Evolutionary conservation across 352 stramenopile genomes (phyloP).

Genomic region (Globisporangium paddicum): DNA sequence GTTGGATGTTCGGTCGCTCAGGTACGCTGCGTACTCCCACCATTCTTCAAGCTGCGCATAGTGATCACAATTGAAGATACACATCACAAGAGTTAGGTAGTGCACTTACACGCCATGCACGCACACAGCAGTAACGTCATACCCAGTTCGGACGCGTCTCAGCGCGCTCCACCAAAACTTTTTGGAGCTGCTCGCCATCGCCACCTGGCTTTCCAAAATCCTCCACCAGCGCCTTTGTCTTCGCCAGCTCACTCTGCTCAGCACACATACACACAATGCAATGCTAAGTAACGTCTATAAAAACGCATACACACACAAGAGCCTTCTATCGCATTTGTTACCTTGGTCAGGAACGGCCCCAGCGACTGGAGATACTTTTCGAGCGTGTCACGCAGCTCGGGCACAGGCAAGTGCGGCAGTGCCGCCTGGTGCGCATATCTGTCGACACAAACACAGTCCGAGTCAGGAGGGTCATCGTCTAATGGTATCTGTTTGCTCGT

Average conservation of each 20-base stretch:
- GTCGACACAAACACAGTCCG: neutral
- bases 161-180: constrained; percentile 41
- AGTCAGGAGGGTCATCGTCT: too few relatives aligned
- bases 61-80: neutral
- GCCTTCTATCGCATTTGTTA: constrained; percentile 4
- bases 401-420: constrained; percentile 77
- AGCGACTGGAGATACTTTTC: constrained; percentile 76
- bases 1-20: constrained; percentile 75
- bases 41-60: constrained; percentile 69
- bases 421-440: constrained; percentile 58
- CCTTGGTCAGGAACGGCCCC: constrained; percentile 47
- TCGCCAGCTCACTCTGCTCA: constrained; percentile 44
- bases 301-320: neutral
- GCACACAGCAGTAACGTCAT: too few relatives aligned
- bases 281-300: neutral
- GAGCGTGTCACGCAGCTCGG: constrained; percentile 81
- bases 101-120: neutral
- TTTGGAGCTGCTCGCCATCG: constrained; percentile 41
- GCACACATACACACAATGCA: neutral
- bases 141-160: constrained; percentile 54
- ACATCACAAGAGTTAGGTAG: neutral
- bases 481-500: too few relatives aligned
- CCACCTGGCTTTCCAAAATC: constrained; percentile 48
- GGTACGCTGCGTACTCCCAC: constrained; percentile 90
- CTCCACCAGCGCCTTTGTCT: constrained; percentile 28